These are phyloP conservation scores for Corylus americana DNA, from an alignment of 306 rosid genomes.

Conservation along the genomic window DNA sequence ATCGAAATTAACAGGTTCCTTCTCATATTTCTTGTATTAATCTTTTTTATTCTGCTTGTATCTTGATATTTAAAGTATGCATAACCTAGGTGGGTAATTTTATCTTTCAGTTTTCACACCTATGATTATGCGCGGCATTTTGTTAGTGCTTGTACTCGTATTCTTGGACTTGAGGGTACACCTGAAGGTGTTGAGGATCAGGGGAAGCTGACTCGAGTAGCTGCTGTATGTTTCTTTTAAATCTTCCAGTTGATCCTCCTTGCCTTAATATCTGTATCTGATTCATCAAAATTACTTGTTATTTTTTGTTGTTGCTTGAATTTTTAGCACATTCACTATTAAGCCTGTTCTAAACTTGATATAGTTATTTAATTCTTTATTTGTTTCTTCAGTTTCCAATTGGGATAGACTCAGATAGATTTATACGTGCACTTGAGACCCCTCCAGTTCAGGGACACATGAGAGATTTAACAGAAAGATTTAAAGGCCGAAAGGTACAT, in stretches of 20 bases:
- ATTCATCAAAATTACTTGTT: conserved; percentile 1
- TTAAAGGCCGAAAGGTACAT: conserved; percentile 78
- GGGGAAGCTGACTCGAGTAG: conserved; percentile 85
- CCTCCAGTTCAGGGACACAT: conserved; percentile 54
- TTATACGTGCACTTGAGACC: conserved; percentile 67
- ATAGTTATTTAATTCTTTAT: conserved; percentile 29
- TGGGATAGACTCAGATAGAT: conserved; percentile 83
- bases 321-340: conserved; percentile 1
- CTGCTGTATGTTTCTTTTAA: conserved; percentile 63
- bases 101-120: conserved; percentile 71
- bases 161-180: conserved; percentile 86
- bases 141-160: conserved; percentile 89
- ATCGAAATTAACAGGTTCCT: background rate
- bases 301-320: conserved; percentile 10
- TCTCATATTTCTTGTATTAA: background rate
- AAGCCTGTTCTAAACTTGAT: conserved; percentile 9
- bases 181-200: conserved; percentile 94
- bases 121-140: conserved; percentile 91
- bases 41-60: background rate
- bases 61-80: background rate
- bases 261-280: background rate
- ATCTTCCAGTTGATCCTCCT: background rate
- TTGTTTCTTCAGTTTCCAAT: conserved; percentile 75
- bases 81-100: background rate
- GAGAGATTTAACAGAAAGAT: conserved; percentile 72